Percentiles rank a stretch among this genome's conserved stretches.
Conservation (phyloP, 2,329 filamentous ascomycete genomes). For the Aspergillus texensis region DNA sequence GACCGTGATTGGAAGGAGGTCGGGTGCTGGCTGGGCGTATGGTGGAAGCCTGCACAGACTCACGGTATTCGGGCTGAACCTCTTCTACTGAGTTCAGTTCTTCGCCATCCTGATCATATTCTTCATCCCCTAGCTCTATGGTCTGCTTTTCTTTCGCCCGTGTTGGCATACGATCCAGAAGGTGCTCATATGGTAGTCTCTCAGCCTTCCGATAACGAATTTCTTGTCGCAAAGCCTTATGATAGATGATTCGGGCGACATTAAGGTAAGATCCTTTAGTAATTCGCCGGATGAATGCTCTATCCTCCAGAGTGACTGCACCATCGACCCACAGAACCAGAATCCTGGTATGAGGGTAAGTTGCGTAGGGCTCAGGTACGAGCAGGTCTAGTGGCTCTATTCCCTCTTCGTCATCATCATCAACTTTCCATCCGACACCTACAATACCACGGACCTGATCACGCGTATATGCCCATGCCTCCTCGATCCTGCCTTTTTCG, state of each 20-base stretch:
- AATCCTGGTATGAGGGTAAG: constrained; percentile 19
- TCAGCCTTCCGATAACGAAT: neutral
- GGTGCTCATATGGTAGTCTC: neutral
- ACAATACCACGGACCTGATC: constrained; percentile 18
- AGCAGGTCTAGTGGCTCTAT: constrained; percentile 15
- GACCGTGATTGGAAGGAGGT: neutral
- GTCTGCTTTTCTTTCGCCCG: neutral
- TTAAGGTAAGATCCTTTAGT: constrained; percentile 15
- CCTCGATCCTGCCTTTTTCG: neutral
- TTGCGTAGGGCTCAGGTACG: constrained; percentile 5
- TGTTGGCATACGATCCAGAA: neutral
- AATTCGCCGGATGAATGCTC: constrained; percentile 20
- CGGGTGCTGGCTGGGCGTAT: neutral
- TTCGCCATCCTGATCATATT: neutral
- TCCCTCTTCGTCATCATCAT: constrained; percentile 17
- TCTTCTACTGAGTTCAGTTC: neutral
- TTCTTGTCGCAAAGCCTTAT: constrained; percentile 12
- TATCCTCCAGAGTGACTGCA: constrained; percentile 12
- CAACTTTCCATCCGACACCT: constrained; percentile 22
- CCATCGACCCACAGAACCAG: constrained; percentile 22
- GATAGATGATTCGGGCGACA: constrained; percentile 20
- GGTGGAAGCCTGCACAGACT: neutral
- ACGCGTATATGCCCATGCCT: constrained; percentile 7
- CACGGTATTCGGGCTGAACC: neutral
- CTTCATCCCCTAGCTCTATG: neutral